Percentiles rank a stretch among this genome's conserved stretches.
phyloP scores from a whole-genome alignment of 1,139 yeast species.

The Blastobotrys petasosporus region DNA sequence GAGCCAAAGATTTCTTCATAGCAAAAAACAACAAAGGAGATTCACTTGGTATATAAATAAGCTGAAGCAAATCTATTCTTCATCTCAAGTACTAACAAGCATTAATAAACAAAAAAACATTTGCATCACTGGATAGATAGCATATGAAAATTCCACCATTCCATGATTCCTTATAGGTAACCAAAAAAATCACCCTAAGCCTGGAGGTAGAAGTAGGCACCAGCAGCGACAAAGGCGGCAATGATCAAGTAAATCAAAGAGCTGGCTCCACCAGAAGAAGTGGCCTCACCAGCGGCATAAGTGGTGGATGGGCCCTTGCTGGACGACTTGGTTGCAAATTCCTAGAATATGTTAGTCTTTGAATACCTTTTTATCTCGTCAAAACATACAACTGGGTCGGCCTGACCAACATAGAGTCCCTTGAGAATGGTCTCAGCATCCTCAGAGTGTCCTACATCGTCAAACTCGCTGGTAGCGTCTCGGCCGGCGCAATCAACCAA shows the following conservation, averaged over 20 bases:
- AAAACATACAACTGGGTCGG: conserved; percentile 35
- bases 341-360: conserved; percentile 5
- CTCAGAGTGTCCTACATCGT: conserved; percentile 96
- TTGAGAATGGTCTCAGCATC: conserved; percentile 79
- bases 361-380: background rate
- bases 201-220: conserved; percentile 45
- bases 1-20: too few relatives aligned
- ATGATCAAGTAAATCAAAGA: conserved; percentile 44
- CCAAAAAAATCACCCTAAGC: background rate
- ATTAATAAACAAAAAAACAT: too few relatives aligned
- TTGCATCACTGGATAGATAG: too few relatives aligned
- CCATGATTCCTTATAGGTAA: too few relatives aligned
- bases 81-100: too few relatives aligned
- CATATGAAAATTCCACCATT: too few relatives aligned
- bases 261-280: conserved; percentile 18
- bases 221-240: conserved; percentile 49
- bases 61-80: too few relatives aligned
- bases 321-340: conserved; percentile 9
- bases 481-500: conserved; percentile 70
- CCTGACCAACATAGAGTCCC: conserved; percentile 63
- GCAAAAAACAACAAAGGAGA: too few relatives aligned
- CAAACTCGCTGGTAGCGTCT: conserved; percentile 92
- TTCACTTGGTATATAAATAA: too few relatives aligned
- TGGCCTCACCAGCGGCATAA: conserved; percentile 17
- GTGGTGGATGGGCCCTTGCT: conserved; percentile 8